A percentile compares a stretch with the other conserved stretches of the same genome.
phyloP scores from a whole-genome alignment of 352 stramenopile genomes.

The Phytopythium ostracodes region DNA sequence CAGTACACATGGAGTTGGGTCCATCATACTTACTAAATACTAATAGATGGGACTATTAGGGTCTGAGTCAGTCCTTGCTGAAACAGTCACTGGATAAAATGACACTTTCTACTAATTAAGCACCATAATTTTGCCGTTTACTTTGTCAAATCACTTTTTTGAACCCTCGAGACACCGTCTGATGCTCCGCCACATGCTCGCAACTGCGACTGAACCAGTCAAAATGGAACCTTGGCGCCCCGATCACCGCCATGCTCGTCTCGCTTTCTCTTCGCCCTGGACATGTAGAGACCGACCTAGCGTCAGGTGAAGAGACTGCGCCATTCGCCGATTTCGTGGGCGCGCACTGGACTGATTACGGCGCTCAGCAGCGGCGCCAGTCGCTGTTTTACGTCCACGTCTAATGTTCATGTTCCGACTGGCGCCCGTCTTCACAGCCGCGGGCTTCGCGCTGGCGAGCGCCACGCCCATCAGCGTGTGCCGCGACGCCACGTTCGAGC shows the following conservation, averaged over 20 bases:
- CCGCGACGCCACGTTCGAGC: slow-evolving; percentile 1
- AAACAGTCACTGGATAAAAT: too few relatives aligned
- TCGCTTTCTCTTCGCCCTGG: not conserved
- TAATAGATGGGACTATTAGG: not conserved
- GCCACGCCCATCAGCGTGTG: not conserved
- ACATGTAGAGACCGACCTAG: not conserved
- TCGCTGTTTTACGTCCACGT: not conserved
- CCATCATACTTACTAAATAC: not conserved
- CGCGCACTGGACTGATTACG: not conserved
- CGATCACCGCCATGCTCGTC: not conserved
- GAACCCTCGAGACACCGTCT: too few relatives aligned
- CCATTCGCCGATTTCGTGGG: slow-evolving; percentile 1
- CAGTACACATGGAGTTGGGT: not conserved
- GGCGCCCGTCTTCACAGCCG: not conserved
- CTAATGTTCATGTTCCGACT: not conserved
- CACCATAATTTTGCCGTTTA: too few relatives aligned
- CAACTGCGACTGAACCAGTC: not conserved
- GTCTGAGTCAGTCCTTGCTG: not conserved
- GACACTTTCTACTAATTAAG: too few relatives aligned
- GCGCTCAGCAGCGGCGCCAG: not conserved
- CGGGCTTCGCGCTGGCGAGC: not conserved
- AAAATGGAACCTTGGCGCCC: not conserved
- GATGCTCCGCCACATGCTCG: too few relatives aligned
- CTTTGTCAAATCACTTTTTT: too few relatives aligned
- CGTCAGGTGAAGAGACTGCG: not conserved